Evolutionary conservation across 2,329 filamentous ascomycete genomes (phyloP).

Genomic region (Byssothecium circinans): DNA sequence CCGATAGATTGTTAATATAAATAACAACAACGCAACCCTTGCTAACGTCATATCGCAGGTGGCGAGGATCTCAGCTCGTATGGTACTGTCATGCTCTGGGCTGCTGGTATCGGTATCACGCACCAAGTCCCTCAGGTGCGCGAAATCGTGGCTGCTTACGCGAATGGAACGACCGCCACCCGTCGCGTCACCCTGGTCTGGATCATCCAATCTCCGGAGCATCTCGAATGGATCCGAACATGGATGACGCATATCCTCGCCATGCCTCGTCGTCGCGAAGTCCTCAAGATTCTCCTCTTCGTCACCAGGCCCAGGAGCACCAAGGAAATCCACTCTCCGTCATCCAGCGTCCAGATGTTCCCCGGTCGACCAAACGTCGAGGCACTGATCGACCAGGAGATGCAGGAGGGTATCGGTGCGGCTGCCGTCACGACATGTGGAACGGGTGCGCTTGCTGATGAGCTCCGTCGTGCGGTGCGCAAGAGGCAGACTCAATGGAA

Average conservation of each 20-base stretch:
- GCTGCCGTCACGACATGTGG: conserved; percentile 86
- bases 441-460: conserved; percentile 72
- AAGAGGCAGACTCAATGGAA: conserved; percentile 64
- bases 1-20: conserved; percentile 23
- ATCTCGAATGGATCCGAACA: conserved; percentile 89
- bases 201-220: conserved; percentile 87
- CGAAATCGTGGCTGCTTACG: conserved; percentile 59
- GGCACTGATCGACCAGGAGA: conserved; percentile 78
- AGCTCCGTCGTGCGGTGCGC: conserved; percentile 69
- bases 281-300: conserved; percentile 85
- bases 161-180: conserved; percentile 74
- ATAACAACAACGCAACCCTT: conserved; percentile 17
- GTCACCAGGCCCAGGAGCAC: conserved; percentile 83
- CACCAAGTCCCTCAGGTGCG: conserved; percentile 89
- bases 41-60: conserved; percentile 47
- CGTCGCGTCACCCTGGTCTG: conserved; percentile 83
- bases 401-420: conserved; percentile 78
- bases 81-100: conserved; percentile 86
- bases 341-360: conserved; percentile 84
- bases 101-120: conserved; percentile 91
- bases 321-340: conserved; percentile 77
- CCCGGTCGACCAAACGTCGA: conserved; percentile 83
- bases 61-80: conserved; percentile 88
- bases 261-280: conserved; percentile 77
- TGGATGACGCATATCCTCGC: conserved; percentile 86